These are phyloP conservation scores for Leccinum subrobustum DNA, from an alignment of 1,284 basidiomycete species.

Conservation along the genomic window DNA sequence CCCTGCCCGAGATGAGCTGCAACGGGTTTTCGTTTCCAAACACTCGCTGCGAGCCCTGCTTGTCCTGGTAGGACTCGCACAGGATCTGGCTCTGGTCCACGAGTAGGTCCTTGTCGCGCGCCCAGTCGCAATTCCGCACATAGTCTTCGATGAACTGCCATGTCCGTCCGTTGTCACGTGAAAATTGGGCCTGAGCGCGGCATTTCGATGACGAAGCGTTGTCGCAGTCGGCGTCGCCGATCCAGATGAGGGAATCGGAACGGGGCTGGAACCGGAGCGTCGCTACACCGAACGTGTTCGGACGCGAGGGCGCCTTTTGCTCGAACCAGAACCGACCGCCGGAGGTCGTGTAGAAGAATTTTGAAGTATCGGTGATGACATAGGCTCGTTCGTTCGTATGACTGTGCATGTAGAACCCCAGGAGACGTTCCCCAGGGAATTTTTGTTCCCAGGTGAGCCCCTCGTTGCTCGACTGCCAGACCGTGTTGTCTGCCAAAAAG, in stretches of 20 bases:
- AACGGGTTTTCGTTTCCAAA: conserved; percentile 65
- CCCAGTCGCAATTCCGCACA: conserved; percentile 92
- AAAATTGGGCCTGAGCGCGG: conserved; percentile 72
- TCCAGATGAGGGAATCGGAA: conserved; percentile 89
- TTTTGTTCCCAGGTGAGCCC: conserved; percentile 88
- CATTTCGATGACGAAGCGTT: conserved; percentile 47
- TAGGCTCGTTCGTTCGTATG: conserved; percentile 84
- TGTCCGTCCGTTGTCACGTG: conserved; percentile 71
- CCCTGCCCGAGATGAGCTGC: conserved; percentile 76
- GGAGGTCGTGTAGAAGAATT: conserved; percentile 82
- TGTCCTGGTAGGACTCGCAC: conserved; percentile 87
- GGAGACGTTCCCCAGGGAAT: conserved; percentile 60
- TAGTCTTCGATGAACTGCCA: conserved; percentile 86
- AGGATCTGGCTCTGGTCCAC: conserved; percentile 87
- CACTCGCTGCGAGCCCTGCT: conserved; percentile 76
- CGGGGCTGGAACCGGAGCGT: conserved; percentile 88
- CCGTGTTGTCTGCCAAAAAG: conserved; percentile 70
- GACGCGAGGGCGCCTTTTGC: conserved; percentile 59
- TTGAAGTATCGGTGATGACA: conserved; percentile 72
- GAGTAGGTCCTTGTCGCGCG: conserved; percentile 72
- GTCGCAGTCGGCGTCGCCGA: conserved; percentile 72
- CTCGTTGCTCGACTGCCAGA: conserved; percentile 95
- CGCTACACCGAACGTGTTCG: conserved; percentile 79
- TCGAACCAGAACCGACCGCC: conserved; percentile 74
- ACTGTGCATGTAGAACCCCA: conserved; percentile 85